Conservation (phyloP, 495 filamentous ascomycete genomes). For the Hypoxylon cercidicola region DNA sequence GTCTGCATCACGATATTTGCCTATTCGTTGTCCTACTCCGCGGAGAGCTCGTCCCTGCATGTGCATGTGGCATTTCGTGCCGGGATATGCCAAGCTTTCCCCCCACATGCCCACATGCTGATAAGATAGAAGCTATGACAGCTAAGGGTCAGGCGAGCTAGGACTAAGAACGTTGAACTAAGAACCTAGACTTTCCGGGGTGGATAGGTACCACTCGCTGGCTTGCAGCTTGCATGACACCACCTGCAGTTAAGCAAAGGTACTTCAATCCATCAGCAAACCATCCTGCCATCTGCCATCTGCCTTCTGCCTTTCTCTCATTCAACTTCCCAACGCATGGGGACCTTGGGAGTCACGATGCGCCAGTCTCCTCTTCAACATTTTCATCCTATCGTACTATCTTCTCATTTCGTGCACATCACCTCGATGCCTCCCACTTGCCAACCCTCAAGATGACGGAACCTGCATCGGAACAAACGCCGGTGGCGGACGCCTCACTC, state of each 20-base stretch:
- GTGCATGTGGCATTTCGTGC: constrained; percentile 21
- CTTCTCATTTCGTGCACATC: constrained; percentile 36
- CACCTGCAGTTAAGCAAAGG: too few relatives aligned
- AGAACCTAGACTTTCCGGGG: constrained; percentile 15
- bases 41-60: constrained; percentile 31
- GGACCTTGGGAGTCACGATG: constrained; percentile 56
- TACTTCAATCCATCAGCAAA: too few relatives aligned
- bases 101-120: constrained; percentile 41
- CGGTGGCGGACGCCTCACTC: constrained; percentile 27
- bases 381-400: constrained; percentile 53
- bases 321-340: constrained; percentile 44
- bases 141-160: constrained; percentile 17
- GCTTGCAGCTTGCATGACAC: constrained; percentile 44
- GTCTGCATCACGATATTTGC: constrained; percentile 1
- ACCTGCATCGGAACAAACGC: constrained; percentile 36
- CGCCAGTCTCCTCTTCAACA: constrained; percentile 63
- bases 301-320: constrained; percentile 24
- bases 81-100: constrained; percentile 23
- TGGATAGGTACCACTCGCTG: constrained; percentile 27
- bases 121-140: constrained; percentile 44
- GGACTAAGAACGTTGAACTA: neutral
- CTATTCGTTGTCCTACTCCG: constrained; percentile 14
- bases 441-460: constrained; percentile 44
- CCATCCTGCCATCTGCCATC: constrained; percentile 21
- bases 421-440: constrained; percentile 34